These are phyloP conservation scores for Aspergillus affinis DNA, from an alignment of 495 filamentous ascomycete genomes.

Conservation along the genomic window DNA sequence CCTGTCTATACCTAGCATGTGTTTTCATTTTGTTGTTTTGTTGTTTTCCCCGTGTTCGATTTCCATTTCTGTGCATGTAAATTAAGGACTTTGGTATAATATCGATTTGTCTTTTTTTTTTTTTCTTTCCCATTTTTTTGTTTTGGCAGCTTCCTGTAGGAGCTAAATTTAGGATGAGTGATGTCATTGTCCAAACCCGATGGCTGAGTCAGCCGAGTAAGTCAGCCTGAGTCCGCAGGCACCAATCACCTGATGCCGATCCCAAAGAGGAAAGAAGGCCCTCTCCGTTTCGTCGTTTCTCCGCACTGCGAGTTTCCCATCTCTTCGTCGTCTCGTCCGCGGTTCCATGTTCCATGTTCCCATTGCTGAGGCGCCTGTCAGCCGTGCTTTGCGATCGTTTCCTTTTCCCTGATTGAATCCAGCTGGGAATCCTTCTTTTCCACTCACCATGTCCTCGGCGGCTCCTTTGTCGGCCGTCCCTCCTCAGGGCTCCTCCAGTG, in stretches of 20 bases:
- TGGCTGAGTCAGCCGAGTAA: slow-evolving; percentile 22
- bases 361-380: slow-evolving; percentile 1
- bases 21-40: slow-evolving; percentile 4
- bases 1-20: slow-evolving; percentile 25
- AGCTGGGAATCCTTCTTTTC: neutral
- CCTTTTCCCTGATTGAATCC: slow-evolving; percentile 18
- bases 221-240: slow-evolving; percentile 22
- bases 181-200: neutral
- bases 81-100: slow-evolving; percentile 26
- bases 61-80: slow-evolving; percentile 20
- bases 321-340: slow-evolving; percentile 3
- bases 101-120: slow-evolving; percentile 11
- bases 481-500: slow-evolving; percentile 29
- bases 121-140: neutral
- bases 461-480: slow-evolving; percentile 32
- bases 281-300: slow-evolving; percentile 16
- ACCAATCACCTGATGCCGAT: slow-evolving; percentile 32
- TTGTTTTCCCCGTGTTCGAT: neutral
- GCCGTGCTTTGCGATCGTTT: slow-evolving; percentile 11
- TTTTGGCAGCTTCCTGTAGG: neutral
- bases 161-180: neutral
- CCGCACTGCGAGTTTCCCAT: slow-evolving; percentile 18
- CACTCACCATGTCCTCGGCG: slow-evolving; percentile 30
- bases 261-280: slow-evolving; percentile 16
- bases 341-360: slow-evolving; percentile 17